Percentiles rank a stretch among this genome's conserved stretches.
Evolutionary conservation across 2,329 filamentous ascomycete species (phyloP).

Genomic region (Fusarium domesticum): DNA sequence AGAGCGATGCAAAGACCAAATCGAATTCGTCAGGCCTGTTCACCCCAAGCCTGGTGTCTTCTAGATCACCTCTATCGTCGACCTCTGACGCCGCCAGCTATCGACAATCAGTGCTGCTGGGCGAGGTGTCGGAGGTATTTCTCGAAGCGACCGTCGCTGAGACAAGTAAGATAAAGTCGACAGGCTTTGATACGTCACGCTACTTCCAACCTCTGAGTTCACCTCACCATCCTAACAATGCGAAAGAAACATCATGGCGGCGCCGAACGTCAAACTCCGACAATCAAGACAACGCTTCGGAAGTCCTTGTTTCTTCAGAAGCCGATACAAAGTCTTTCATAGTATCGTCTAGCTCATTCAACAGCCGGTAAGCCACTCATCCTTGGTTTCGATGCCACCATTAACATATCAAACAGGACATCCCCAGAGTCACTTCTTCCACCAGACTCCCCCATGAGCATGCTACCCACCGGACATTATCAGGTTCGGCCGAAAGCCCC

Average conservation of each 20-base stretch:
- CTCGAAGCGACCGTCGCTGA: constrained; percentile 5
- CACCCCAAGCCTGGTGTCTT: constrained; percentile 28
- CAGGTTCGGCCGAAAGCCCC: constrained; percentile 9
- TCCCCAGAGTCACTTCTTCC: constrained; percentile 12
- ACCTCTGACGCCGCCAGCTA: constrained; percentile 26
- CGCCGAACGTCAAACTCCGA: constrained; percentile 5
- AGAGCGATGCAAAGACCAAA: constrained; percentile 14
- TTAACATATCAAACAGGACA: constrained; percentile 12
- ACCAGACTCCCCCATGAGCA: constrained; percentile 15
- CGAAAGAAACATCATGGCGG: constrained; percentile 9
- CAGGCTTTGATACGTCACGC: constrained; percentile 5
- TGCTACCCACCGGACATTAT: constrained; percentile 6
- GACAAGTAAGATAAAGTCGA: not conserved
- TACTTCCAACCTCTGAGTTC: constrained; percentile 10
- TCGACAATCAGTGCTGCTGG: constrained; percentile 19
- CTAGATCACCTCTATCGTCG: constrained; percentile 26
- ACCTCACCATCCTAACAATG: constrained; percentile 15
- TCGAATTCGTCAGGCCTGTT: constrained; percentile 24
- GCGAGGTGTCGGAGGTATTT: constrained; percentile 16
- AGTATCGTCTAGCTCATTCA: not conserved
- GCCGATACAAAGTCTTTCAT: not conserved
- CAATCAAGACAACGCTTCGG: constrained; percentile 2
- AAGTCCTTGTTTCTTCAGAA: not conserved
- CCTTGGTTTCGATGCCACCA: not conserved
- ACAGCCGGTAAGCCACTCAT: constrained; percentile 4